Evolutionary conservation across 2,329 filamentous ascomycete species (phyloP), one percentile per base, ranked within the genome.

Genomic region (Pseudogymnoascus sp.): DNA sequence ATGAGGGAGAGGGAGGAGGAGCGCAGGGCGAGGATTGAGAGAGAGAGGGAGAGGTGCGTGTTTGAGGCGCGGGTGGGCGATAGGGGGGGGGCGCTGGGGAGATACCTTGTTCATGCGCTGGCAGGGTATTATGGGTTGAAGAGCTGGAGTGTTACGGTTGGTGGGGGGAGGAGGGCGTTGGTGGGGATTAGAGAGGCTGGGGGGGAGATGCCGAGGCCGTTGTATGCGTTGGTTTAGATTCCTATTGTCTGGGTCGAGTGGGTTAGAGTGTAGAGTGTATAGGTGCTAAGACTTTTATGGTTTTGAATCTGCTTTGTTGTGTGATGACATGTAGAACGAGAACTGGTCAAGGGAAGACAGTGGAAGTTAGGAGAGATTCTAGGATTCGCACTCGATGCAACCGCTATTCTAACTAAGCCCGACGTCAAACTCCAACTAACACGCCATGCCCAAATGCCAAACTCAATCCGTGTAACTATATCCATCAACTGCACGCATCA

Each of bases 61-160:
- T 92, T 96, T 73, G 90, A 97, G 55, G 90, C 90, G 59, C 84
- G 88, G 3, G 97, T 96, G 78, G 92, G 90, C 87, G 93, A 77
- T 70, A 87, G 82, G 60, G 39, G 55, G 35, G 61, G 42, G 25
- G 62, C 60, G 30, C 58, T 58, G 65, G 93, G 90, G 67, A 89
- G 93, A 66, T 97, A 92, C 90, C 84, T 97, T 61, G 91, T 95
- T 1, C 92, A 97, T 75, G 89, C 90, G 63, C 92, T 97, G 66
- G 93, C 91, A 8, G 85, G 88, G 41, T 97, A 97, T 74, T 97
- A 97, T 72, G 92, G 55, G 23, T 36, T 59, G 55, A 35, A 16
- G 23, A 59, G 55, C 16, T 59, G 55, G 55, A 59, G 55, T 36
- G 92, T 49, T 64, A 88, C 88, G 0, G 81, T 88, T 0, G 85